A percentile compares a stretch with the other conserved stretches of the same genome.
phyloP scores from a whole-genome alignment of 2,329 filamentous ascomycete genomes.

The Onygenales sp. region DNA sequence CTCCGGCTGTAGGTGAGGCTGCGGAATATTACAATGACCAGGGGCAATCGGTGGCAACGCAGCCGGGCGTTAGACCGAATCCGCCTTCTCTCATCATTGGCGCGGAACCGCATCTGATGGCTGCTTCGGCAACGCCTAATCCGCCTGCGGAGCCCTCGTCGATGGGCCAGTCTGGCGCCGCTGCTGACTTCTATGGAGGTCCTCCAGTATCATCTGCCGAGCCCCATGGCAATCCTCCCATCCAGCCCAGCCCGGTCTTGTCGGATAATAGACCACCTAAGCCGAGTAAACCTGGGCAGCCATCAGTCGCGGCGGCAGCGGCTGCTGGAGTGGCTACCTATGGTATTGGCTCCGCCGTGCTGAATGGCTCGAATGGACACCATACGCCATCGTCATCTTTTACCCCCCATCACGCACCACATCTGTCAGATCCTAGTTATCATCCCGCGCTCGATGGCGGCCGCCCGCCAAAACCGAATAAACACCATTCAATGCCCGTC shows the following conservation, averaged over 20 bases:
- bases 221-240: not conserved
- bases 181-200: conserved; percentile 45
- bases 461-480: conserved; percentile 31
- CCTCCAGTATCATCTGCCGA: not conserved
- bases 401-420: conserved; percentile 12
- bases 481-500: conserved; percentile 35
- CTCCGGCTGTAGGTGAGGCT: conserved; percentile 40
- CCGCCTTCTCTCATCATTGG: conserved; percentile 45
- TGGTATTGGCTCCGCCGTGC: conserved; percentile 28
- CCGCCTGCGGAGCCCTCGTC: conserved; percentile 52
- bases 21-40: conserved; percentile 56
- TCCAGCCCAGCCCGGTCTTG: not conserved
- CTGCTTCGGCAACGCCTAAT: conserved; percentile 41
- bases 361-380: not conserved
- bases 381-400: conserved; percentile 9
- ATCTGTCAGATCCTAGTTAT: not conserved
- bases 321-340: conserved; percentile 28
- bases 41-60: conserved; percentile 48
- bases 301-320: conserved; percentile 20
- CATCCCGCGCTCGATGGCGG: conserved; percentile 9
- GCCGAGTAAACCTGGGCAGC: conserved; percentile 20
- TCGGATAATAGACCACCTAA: conserved; percentile 7
- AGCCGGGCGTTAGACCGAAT: conserved; percentile 50
- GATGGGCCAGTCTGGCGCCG: conserved; percentile 36
- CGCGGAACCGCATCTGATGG: conserved; percentile 47